phyloP scores from a whole-genome alignment of 805 yeast species.

The Candida boleticola region DNA sequence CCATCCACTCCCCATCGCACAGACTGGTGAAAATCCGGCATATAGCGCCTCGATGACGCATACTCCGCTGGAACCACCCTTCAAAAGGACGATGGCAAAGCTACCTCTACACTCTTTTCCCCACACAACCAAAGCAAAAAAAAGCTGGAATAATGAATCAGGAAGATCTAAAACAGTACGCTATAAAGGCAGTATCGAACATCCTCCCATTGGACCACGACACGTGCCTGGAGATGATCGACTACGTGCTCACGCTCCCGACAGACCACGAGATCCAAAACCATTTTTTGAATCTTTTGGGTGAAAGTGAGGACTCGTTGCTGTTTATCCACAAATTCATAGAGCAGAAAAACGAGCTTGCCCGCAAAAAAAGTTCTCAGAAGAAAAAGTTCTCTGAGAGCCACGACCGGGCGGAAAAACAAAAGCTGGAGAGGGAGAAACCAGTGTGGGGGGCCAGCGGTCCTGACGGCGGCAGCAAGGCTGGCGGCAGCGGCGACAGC shows the following conservation, averaged over 20 bases:
- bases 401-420: neutral
- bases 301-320: conserved; percentile 53
- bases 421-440: neutral
- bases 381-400: conserved; percentile 6
- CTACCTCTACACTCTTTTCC: neutral
- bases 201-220: conserved; percentile 61
- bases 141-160: conserved; percentile 1
- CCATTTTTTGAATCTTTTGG: conserved; percentile 56
- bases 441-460: conserved; percentile 1
- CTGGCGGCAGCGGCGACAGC: neutral
- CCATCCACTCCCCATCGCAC: too few relatives aligned
- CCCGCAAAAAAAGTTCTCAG: conserved; percentile 8
- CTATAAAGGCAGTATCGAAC: conserved; percentile 23
- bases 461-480: conserved; percentile 3
- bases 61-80: too few relatives aligned
- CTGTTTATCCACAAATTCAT: conserved; percentile 47
- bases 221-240: conserved; percentile 52
- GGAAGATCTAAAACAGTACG: conserved; percentile 22
- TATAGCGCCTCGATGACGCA: conserved; percentile 1
- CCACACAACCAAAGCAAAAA: too few relatives aligned
- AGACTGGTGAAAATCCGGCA: conserved; percentile 1
- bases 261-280: conserved; percentile 47
- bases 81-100: neutral
- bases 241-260: conserved; percentile 47
- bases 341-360: conserved; percentile 31